A percentile compares a stretch with the other conserved stretches of the same genome.
Conservation (phyloP, 2,329 filamentous ascomycete species). For the Neofusicoccum cordaticola region DNA sequence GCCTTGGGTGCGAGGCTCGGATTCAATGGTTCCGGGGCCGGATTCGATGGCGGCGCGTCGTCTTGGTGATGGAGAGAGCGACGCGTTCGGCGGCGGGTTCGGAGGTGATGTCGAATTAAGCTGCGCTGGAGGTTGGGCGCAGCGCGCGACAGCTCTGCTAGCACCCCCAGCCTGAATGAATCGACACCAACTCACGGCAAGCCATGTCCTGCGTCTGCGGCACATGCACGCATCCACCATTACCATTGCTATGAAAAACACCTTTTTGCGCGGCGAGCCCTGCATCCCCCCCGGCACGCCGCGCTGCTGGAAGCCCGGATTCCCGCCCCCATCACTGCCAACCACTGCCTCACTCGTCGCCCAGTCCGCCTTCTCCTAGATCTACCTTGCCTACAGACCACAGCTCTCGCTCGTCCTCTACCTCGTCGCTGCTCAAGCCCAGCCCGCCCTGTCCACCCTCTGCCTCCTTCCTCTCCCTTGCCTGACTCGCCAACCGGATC, state of each 20-base stretch:
- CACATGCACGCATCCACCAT: not conserved
- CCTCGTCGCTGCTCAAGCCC: slow-evolving; percentile 83
- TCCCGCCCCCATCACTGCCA: not conserved
- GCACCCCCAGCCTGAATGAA: not conserved
- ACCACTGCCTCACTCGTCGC: not conserved
- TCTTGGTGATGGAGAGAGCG: slow-evolving; percentile 5
- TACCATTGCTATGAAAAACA: not conserved
- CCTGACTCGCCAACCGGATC: slow-evolving; percentile 77
- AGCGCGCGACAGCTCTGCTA: not conserved
- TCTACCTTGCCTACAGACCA: slow-evolving; percentile 94
- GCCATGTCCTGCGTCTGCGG: not conserved
- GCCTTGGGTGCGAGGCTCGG: not conserved
- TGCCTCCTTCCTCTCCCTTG: slow-evolving; percentile 83
- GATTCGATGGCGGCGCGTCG: slow-evolving; percentile 14
- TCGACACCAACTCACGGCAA: not conserved
- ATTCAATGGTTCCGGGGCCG: not conserved
- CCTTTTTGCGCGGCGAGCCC: not conserved
- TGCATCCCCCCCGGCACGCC: not conserved
- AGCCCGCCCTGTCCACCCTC: slow-evolving; percentile 85
- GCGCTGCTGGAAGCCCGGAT: not conserved
- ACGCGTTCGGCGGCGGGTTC: slow-evolving; percentile 4
- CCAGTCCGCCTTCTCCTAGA: slow-evolving; percentile 57
- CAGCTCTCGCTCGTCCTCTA: slow-evolving; percentile 91
- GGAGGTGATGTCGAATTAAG: slow-evolving; percentile 16
- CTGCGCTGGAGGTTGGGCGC: slow-evolving; percentile 1